Conservation (phyloP, 768 basidiomycete genomes). For the Tylopilus cervinicoccineus region DNA sequence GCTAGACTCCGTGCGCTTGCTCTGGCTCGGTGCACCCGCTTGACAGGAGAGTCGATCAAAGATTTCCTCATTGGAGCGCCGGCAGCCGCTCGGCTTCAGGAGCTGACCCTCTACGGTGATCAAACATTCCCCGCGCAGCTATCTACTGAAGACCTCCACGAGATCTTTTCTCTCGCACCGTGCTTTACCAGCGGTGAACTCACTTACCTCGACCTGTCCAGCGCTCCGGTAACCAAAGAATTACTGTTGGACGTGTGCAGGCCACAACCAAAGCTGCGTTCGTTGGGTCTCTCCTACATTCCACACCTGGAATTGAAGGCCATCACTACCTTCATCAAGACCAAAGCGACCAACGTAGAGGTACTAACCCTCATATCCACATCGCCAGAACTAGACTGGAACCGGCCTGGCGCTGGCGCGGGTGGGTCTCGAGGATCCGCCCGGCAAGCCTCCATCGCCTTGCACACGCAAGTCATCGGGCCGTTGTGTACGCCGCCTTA, state of each 20-base stretch:
- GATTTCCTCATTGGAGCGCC: constrained; percentile 68
- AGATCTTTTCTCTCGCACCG: constrained; percentile 70
- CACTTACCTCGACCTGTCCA: constrained; percentile 88
- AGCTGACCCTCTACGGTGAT: constrained; percentile 90
- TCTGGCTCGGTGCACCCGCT: constrained; percentile 78
- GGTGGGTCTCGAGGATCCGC: constrained; percentile 37
- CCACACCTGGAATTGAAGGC: constrained; percentile 60
- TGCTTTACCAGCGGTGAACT: constrained; percentile 74
- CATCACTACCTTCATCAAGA: constrained; percentile 64
- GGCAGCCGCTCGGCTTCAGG: constrained; percentile 56
- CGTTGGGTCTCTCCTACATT: constrained; percentile 88
- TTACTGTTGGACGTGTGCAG: constrained; percentile 48
- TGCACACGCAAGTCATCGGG: constrained; percentile 75
- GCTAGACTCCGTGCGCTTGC: constrained; percentile 75
- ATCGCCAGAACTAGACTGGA: constrained; percentile 69
- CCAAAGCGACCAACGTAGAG: constrained; percentile 74
- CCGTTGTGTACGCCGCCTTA: constrained; percentile 80
- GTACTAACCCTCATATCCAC: constrained; percentile 78
- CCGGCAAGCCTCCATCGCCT: constrained; percentile 66
- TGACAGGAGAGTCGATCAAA: constrained; percentile 76
- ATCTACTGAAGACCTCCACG: constrained; percentile 55
- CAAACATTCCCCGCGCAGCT: constrained; percentile 76
- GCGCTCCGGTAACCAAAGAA: constrained; percentile 62
- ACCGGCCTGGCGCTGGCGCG: constrained; percentile 31
- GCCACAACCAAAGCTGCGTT: constrained; percentile 72